Evolutionary conservation across 2,329 filamentous ascomycete species (phyloP).

Genomic region (Didymella pinodella): DNA sequence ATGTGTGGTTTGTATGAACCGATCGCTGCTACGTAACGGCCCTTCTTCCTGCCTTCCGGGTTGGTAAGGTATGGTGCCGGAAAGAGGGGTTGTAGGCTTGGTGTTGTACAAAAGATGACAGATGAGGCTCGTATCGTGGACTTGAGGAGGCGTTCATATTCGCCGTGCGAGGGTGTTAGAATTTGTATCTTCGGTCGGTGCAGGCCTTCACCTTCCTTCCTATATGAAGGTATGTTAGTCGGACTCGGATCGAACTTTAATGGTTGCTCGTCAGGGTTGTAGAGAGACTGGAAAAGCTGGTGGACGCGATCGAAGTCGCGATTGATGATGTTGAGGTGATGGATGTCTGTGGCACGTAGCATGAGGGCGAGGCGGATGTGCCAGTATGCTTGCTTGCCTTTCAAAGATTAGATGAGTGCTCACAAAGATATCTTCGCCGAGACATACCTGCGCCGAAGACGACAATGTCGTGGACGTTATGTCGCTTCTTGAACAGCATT

Average conservation of each 20-base stretch:
- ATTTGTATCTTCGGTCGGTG: conserved; percentile 68
- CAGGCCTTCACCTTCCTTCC: conserved; percentile 29
- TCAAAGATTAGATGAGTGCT: neutral
- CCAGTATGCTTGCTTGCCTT: conserved; percentile 84
- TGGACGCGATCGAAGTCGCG: conserved; percentile 69
- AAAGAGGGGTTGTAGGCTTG: conserved; percentile 77
- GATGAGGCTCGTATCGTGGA: conserved; percentile 76
- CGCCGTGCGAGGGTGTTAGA: conserved; percentile 74
- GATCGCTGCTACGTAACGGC: conserved; percentile 74
- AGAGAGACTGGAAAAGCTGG: conserved; percentile 62
- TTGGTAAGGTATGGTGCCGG: conserved; percentile 75
- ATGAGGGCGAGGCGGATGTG: conserved; percentile 85
- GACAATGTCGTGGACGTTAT: conserved; percentile 75
- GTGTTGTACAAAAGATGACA: conserved; percentile 89
- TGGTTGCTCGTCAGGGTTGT: conserved; percentile 54
- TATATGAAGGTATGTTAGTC: conserved; percentile 26
- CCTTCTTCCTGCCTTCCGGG: conserved; percentile 72
- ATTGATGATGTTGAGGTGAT: conserved; percentile 84
- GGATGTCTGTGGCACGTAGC: conserved; percentile 72
- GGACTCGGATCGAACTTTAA: conserved; percentile 23
- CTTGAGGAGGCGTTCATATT: conserved; percentile 71
- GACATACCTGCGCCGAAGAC: conserved; percentile 79
- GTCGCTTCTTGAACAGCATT: conserved; percentile 68
- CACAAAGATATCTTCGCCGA: too few relatives aligned
- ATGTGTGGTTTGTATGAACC: conserved; percentile 76